Conservation (phyloP, 495 filamentous ascomycete genomes). For the Hamigera avellanea region DNA sequence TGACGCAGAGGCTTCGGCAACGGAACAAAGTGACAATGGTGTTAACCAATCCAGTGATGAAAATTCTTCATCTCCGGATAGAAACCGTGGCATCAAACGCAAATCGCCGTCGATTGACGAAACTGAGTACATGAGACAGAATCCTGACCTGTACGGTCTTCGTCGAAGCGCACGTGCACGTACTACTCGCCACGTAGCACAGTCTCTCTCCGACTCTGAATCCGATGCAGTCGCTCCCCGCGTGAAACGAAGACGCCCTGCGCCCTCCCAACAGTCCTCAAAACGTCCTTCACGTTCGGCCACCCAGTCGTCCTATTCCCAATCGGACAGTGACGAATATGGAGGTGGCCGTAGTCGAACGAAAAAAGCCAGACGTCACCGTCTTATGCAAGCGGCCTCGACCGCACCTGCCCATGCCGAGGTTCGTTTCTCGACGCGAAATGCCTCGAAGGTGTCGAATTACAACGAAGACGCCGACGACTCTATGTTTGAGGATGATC, state of each 20-base stretch:
- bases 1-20: slow-evolving; percentile 70
- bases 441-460: slow-evolving; percentile 72
- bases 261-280: slow-evolving; percentile 27
- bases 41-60: slow-evolving; percentile 37
- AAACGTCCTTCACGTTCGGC: slow-evolving; percentile 32
- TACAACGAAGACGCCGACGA: slow-evolving; percentile 82
- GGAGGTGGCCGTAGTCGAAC: slow-evolving; percentile 59
- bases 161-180: slow-evolving; percentile 68
- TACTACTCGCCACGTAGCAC: slow-evolving; percentile 43
- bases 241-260: slow-evolving; percentile 28
- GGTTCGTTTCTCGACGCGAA: slow-evolving; percentile 82
- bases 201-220: slow-evolving; percentile 61
- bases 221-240: slow-evolving; percentile 33
- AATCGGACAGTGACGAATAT: slow-evolving; percentile 53
- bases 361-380: slow-evolving; percentile 68
- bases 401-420: slow-evolving; percentile 52
- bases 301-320: slow-evolving; percentile 30
- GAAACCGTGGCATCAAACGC: slow-evolving; percentile 57
- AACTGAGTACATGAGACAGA: slow-evolving; percentile 72
- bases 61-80: slow-evolving; percentile 56
- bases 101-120: slow-evolving; percentile 63
- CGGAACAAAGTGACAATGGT: slow-evolving; percentile 49
- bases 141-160: slow-evolving; percentile 93
- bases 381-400: slow-evolving; percentile 44
- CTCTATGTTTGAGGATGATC: slow-evolving; percentile 62